phyloP scores from a whole-genome alignment of 164 flowering plant genomes.

The Cinnamomum micranthum region DNA sequence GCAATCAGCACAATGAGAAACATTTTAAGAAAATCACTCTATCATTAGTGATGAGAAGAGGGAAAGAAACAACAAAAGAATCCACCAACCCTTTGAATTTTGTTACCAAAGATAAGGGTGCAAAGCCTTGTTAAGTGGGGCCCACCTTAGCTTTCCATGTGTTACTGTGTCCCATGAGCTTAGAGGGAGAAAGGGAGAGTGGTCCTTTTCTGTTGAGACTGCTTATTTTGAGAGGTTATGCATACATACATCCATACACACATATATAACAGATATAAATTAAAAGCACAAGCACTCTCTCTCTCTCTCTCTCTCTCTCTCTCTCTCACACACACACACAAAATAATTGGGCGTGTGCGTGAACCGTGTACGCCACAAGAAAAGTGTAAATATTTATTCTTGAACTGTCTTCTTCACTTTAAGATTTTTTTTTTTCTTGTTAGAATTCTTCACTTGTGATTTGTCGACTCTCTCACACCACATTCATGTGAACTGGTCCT shows the following conservation, averaged over 20 bases:
- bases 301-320: too few species aligned
- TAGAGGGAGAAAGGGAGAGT: background rate
- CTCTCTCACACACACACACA: too few species aligned
- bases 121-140: slow-evolving; percentile 12
- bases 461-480: too few species aligned
- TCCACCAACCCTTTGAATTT: slow-evolving; percentile 32
- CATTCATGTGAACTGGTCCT: too few species aligned
- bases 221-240: background rate
- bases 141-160: slow-evolving; percentile 11
- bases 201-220: background rate
- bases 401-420: too few species aligned
- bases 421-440: too few species aligned
- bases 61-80: slow-evolving; percentile 10
- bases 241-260: background rate
- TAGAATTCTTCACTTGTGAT: too few species aligned
- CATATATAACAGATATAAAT: too few species aligned
- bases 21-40: slow-evolving; percentile 3
- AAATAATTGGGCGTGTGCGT: too few species aligned
- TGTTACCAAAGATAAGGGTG: slow-evolving; percentile 16
- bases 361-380: too few species aligned
- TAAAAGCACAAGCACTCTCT: too few species aligned
- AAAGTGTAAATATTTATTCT: too few species aligned
- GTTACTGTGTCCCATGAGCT: background rate
- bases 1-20: background rate
- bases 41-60: slow-evolving; percentile 3